A percentile compares a stretch with the other conserved stretches of the same genome.
Evolutionary conservation across 1,139 yeast genomes (phyloP).

Genomic region (Geotrichum histeridarum): DNA sequence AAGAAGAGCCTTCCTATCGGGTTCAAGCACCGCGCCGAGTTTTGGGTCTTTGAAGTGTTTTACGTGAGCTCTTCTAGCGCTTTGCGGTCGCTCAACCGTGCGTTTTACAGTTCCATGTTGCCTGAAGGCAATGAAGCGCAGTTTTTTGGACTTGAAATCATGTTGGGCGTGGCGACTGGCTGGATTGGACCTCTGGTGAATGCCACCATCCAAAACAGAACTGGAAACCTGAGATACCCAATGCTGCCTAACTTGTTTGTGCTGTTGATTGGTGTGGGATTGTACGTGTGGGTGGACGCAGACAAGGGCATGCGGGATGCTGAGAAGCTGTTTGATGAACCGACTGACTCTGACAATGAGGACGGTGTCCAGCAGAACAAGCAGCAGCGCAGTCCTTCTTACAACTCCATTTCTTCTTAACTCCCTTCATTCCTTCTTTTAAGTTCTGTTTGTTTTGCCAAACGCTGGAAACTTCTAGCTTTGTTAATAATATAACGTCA

Average conservation of each 20-base stretch:
- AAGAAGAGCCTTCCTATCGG: slow-evolving; percentile 36
- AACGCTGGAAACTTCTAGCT: too few relatives aligned
- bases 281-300: slow-evolving; percentile 37
- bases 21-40: slow-evolving; percentile 45
- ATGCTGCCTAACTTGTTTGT: slow-evolving; percentile 42
- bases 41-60: slow-evolving; percentile 44
- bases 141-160: slow-evolving; percentile 44
- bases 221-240: slow-evolving; percentile 42
- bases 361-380: neutral
- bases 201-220: slow-evolving; percentile 44
- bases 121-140: slow-evolving; percentile 47
- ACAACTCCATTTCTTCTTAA: neutral
- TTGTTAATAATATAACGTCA: too few relatives aligned
- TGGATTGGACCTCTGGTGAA: slow-evolving; percentile 45
- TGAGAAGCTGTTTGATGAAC: neutral
- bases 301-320: slow-evolving; percentile 37
- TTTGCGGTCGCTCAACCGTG: slow-evolving; percentile 41
- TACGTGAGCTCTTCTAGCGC: slow-evolving; percentile 41
- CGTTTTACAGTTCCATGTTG: slow-evolving; percentile 41
- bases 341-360: too few relatives aligned
- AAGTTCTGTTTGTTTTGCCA: neutral
- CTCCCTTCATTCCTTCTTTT: too few relatives aligned
- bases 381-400: neutral
- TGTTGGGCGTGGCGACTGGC: slow-evolving; percentile 45
- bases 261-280: slow-evolving; percentile 32